Base-by-base conservation (phyloP, 345 rosid genomes). In the Camelina hispida region DNA sequence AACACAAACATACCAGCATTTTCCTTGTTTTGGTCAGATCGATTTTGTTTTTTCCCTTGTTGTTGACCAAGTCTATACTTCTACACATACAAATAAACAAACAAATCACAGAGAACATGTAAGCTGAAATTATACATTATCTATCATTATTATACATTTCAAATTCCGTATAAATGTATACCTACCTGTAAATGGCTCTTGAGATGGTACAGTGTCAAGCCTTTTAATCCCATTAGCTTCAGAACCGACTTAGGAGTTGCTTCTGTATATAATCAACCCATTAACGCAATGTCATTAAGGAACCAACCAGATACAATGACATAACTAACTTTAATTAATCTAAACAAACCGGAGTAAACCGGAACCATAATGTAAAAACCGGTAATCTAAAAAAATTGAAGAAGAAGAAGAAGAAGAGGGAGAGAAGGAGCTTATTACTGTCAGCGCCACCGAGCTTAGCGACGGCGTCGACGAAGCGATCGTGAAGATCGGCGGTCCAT, bases 141-240 rank as follows among this genome's bases (percentile, higher is more conserved):
- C 7, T 4, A 32, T 32, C 6, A 57, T 12, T 14, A 42, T 32
- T 42, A 32, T 51, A 54, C 18, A 34, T 3, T 20, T 9, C 9
- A 32, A 65, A 35, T 56, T 55, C 37, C 38, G 10, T 7, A 52
- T 25, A 22, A n/a, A 25, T 20, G 0, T 9, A 12, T 53, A 91
- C 96, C 97, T 94, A 91, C 98, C 98, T 94, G 98, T 51, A 94
- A 78, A 81, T 94, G 98, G 78, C 97, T 91, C 84, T 91, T 94
- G 68, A 91, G 82, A 83, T 94, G 98, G 79, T 89, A 94, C 77
- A 91, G 59, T 30, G 98, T 94, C 81, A 94, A 84, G 30, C 98
- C 98, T 81, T 94, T 94, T 46, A 89, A 66, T 34, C 97, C 98
- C 98, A 94, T 94, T 37, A 91, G 17, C 72, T 89, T 87, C 73